Base-by-base conservation (phyloP, 495 filamentous ascomycete species). In the Cryomyces antarcticus region DNA sequence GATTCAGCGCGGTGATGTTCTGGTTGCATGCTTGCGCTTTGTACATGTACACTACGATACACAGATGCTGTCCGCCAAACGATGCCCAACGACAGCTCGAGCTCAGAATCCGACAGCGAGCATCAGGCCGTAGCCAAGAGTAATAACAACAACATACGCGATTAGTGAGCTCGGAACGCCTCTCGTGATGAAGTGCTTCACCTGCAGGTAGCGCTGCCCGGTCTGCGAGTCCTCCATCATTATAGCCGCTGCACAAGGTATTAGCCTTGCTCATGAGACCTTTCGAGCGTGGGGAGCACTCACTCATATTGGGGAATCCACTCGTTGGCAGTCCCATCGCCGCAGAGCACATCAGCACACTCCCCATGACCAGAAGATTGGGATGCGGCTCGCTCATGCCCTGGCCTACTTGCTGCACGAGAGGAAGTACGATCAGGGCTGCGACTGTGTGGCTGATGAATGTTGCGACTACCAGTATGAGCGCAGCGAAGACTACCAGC, bases 231-330 rank as follows among this genome's bases (percentile, higher is more conserved):
- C 86, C 64, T 99, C 89, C 67, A 93, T 95, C 92, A 99, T 96
- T 55, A 99, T 96, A 9, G 89, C 89, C 44, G 89, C 87, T 93
- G 43, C 29, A 37, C 6, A 37, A 11, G 38, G 7, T 12, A 39
- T 27, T 13, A 24, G 4, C 24, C 4, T 37, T 24, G 44, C 41
- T 45, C 43, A 38, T 41, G 37, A 31, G 38, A 13, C 48, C 63
- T 56, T 38, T n/a, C 13, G 7, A 12, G 41, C 17, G 36, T 10
- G 37, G 27, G 41, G 30, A 45, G 46, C 5, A 76, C 85, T 62
- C 68, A 93, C 87, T 99, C 89, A 99, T 99, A 54, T 99, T 99
- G 2, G 89, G 89, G 58, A 99, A 99, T 11, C 89, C 89, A 53
- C 79, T 86, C 0, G 89, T 99, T 9, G 89, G 89, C 57, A 99